phyloP scores from a whole-genome alignment of 2,329 filamentous ascomycete species.

The Trichoderma atrobrunneum region DNA sequence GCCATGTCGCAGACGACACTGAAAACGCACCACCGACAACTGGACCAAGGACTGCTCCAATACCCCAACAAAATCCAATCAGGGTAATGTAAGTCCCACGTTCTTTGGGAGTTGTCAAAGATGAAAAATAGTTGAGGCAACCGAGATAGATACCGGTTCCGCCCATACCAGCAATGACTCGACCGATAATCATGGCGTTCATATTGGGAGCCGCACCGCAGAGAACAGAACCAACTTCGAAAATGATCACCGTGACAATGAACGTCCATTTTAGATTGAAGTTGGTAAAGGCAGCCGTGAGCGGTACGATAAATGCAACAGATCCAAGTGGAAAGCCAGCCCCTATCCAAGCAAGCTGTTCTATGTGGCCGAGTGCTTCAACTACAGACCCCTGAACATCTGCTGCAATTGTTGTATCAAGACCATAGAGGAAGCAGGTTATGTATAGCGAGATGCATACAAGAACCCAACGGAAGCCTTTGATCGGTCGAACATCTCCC shows the following conservation, averaged over 20 bases:
- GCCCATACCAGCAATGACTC: constrained; percentile 42
- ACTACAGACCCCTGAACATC: not conserved
- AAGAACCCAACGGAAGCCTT: not conserved
- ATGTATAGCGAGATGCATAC: not conserved
- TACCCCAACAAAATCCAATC: not conserved
- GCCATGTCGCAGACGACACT: not conserved
- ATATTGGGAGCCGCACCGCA: constrained; percentile 44
- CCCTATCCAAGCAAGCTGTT: not conserved
- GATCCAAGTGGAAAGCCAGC: not conserved
- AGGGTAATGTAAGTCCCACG: not conserved
- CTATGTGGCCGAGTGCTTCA: not conserved
- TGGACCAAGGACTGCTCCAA: not conserved
- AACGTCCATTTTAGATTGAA: not conserved
- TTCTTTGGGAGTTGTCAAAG: not conserved
- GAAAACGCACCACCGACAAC: not conserved
- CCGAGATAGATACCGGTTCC: constrained; percentile 41
- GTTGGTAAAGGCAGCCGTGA: not conserved
- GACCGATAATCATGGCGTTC: constrained; percentile 44
- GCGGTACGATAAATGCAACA: not conserved
- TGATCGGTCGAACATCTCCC: not conserved
- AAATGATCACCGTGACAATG: constrained; percentile 21
- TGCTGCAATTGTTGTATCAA: not conserved
- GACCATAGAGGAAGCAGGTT: not conserved
- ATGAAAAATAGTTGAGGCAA: not conserved
- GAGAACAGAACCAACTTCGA: constrained; percentile 31